A percentile compares a stretch with the other conserved stretches of the same genome.
These are phyloP conservation scores for Colletotrichum filicis DNA, from an alignment of 2,329 filamentous ascomycete genomes.

Conservation along the genomic window DNA sequence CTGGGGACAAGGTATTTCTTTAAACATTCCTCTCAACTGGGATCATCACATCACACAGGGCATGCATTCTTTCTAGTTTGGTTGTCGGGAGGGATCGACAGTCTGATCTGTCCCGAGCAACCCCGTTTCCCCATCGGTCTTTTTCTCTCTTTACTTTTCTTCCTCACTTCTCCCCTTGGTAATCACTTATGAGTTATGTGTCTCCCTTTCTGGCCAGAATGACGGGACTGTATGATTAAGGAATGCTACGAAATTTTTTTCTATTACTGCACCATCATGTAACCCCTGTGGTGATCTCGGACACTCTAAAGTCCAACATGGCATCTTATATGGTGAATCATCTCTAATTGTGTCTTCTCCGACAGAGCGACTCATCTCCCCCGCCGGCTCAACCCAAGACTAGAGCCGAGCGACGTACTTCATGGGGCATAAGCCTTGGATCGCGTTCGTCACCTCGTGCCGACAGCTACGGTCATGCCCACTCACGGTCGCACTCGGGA, in stretches of 20 bases:
- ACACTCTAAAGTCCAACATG: constrained; percentile 29
- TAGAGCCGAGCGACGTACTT: constrained; percentile 54
- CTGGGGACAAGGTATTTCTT: constrained; percentile 89
- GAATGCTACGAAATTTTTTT: constrained; percentile 50
- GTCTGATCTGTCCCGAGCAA: constrained; percentile 25
- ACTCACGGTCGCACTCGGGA: constrained; percentile 26
- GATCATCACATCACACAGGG: constrained; percentile 34
- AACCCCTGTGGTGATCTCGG: constrained; percentile 34
- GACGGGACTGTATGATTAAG: constrained; percentile 53
- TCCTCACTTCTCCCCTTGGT: constrained; percentile 33
- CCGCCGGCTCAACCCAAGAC: constrained; percentile 48
- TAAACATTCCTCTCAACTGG: constrained; percentile 57
- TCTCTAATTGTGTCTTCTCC: constrained; percentile 42
- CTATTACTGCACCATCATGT: constrained; percentile 42
- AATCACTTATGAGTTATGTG: constrained; percentile 28
- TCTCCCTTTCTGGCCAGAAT: constrained; percentile 43
- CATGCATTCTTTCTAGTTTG: constrained; percentile 39
- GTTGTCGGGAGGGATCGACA: constrained; percentile 31
- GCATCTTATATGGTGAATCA: constrained; percentile 30
- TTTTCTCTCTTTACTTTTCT: constrained; percentile 13
- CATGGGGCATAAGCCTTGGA: constrained; percentile 55
- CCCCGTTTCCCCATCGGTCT: constrained; percentile 17
- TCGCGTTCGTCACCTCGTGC: constrained; percentile 43
- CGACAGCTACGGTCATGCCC: constrained; percentile 35
- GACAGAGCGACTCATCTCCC: constrained; percentile 49